Evolutionary conservation across 306 rosid genomes (phyloP).

Genomic region (peach (Prunus persica)): Prunus_persica_NCBIv2 NC_034014.1:23800001-23800500

Average conservation of each 20-base stretch:
- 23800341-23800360: slow-evolving; percentile 53
- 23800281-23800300: slow-evolving; percentile 37
- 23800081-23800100: background rate
- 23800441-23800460: slow-evolving; percentile 50
- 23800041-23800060: slow-evolving; percentile 5
- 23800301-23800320: slow-evolving; percentile 49
- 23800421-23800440: slow-evolving; percentile 41
- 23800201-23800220: slow-evolving; percentile 49
- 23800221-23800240: slow-evolving; percentile 44
- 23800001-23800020: background rate
- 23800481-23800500: slow-evolving; percentile 50
- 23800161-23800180: background rate
- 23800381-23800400: slow-evolving; percentile 34
- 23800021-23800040: background rate
- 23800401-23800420: slow-evolving; percentile 49
- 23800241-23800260: slow-evolving; percentile 40
- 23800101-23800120: slow-evolving; percentile 11
- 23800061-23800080: background rate
- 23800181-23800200: slow-evolving; percentile 32
- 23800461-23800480: slow-evolving; percentile 48
- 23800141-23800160: background rate
- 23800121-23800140: background rate
- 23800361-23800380: slow-evolving; percentile 55
- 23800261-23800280: slow-evolving; percentile 40
- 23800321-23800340: slow-evolving; percentile 55